Percentiles rank a stretch among this genome's conserved stretches.
Evolutionary conservation across 192 early-diverging fungal species (phyloP).

Genomic region (Entomortierella lignicola): DNA sequence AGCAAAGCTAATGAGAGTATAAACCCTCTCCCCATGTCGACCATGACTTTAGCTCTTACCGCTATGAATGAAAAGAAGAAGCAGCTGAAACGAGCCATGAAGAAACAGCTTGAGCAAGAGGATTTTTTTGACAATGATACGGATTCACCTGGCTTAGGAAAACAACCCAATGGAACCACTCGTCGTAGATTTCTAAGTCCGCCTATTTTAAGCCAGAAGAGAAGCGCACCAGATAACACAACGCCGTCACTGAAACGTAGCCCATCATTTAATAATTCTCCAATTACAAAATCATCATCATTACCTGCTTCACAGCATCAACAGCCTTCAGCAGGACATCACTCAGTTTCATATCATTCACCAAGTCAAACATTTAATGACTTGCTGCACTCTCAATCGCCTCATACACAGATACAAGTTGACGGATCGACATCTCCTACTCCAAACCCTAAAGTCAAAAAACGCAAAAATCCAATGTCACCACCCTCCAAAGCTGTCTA

Average conservation of each 20-base stretch:
- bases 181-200: constrained; percentile 5
- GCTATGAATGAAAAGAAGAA: constrained; percentile 49
- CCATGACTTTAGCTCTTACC: constrained; percentile 45
- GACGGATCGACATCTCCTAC: not conserved
- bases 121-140: not conserved
- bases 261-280: not conserved
- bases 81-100: constrained; percentile 19
- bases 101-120: constrained; percentile 10
- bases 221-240: constrained; percentile 4
- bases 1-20: not conserved
- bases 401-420: not conserved
- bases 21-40: constrained; percentile 34
- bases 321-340: not conserved
- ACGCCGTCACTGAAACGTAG: constrained; percentile 2
- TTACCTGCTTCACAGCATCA: constrained; percentile 1
- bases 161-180: not conserved
- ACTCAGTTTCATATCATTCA: not conserved
- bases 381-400: not conserved
- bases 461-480: constrained; percentile 22
- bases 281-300: not conserved
- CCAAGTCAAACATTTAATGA: not conserved
- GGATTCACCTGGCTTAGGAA: not conserved
- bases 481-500: not conserved
- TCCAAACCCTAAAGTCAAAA: constrained; percentile 11
- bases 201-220: constrained; percentile 26